phyloP scores from a whole-genome alignment of 495 filamentous ascomycete species.

The Lophium mytilinum region DNA sequence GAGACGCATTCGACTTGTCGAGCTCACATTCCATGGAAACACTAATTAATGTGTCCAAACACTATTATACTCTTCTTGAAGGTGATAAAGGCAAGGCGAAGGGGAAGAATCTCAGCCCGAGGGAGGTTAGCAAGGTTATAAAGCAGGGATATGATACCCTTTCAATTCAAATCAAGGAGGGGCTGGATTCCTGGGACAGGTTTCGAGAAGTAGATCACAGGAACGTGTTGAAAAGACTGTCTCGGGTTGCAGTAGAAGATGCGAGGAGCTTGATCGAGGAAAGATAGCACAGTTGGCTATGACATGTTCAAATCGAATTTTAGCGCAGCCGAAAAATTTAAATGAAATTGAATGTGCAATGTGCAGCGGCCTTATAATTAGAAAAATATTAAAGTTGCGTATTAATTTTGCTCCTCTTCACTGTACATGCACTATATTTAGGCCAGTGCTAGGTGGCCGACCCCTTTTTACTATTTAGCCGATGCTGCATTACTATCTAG shows the following conservation, averaged over 20 bases:
- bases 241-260: slow-evolving; percentile 65
- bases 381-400: no score
- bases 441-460: no score
- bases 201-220: slow-evolving; percentile 72
- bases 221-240: slow-evolving; percentile 66
- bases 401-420: no score
- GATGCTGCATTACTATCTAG: no score
- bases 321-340: no score
- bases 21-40: slow-evolving; percentile 64
- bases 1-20: slow-evolving; percentile 57
- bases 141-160: slow-evolving; percentile 93
- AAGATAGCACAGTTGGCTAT: neutral
- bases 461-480: no score
- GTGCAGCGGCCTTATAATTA: no score
- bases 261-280: slow-evolving; percentile 39
- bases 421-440: no score
- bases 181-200: slow-evolving; percentile 66
- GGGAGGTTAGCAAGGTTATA: slow-evolving; percentile 82
- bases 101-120: slow-evolving; percentile 59
- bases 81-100: slow-evolving; percentile 44
- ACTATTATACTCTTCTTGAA: slow-evolving; percentile 78
- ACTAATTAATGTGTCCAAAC: slow-evolving; percentile 72
- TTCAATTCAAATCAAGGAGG: slow-evolving; percentile 76
- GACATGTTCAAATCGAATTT: no score
- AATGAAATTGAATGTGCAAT: no score